Evolutionary conservation across 345 rosid genomes (phyloP), one percentile per base, ranked within the genome.

Genomic region (Aegle marmelos): DNA sequence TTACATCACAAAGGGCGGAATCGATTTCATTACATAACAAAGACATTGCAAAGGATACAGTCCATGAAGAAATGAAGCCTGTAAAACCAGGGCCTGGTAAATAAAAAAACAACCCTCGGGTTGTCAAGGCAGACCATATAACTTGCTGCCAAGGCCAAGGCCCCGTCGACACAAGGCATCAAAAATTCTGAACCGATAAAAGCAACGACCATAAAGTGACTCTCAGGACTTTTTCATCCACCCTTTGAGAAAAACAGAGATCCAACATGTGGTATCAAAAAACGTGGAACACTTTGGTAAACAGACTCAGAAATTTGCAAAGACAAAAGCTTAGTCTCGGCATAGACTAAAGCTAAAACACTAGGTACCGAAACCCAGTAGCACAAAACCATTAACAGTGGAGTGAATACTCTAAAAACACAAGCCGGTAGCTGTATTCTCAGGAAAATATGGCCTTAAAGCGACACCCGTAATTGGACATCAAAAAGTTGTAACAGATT

Each of bases 391-490:
- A 71, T 68, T 61, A 53, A 63, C 67, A 75, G 7, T 11, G 53
- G 53, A 71, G 36, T 7, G 50, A 64, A 70, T 48, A 72, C 50
- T 71, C 83, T 72, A 77, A 58, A 54, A 79, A 80, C 85, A 72
- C 83, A 80, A 86, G 87, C 89, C 82, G 75, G 85, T 56, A 53
- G 79, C 84, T 84, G 83, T 81, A 75, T 79, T 88, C 90, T 81
- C 94, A 80, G 88, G 91, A 76, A 83, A 54, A 65, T 37, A 31
- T 67, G 82, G 82, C 91, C 85, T 77, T 81, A 80, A 81, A 60
- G 22, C 30, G 41, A 72, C 70, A 73, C 77, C 83, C 84, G 22
- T 22, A 25, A n/a, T 25, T 19, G 68, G 78, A 78, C 21, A 36
- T 68, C 72, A 86, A 84, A 84, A 73, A 61, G 77, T 62, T 67